Evolutionary conservation across 2,329 filamentous ascomycete species (phyloP).

Genomic region (Trichoderma sp.): DNA sequence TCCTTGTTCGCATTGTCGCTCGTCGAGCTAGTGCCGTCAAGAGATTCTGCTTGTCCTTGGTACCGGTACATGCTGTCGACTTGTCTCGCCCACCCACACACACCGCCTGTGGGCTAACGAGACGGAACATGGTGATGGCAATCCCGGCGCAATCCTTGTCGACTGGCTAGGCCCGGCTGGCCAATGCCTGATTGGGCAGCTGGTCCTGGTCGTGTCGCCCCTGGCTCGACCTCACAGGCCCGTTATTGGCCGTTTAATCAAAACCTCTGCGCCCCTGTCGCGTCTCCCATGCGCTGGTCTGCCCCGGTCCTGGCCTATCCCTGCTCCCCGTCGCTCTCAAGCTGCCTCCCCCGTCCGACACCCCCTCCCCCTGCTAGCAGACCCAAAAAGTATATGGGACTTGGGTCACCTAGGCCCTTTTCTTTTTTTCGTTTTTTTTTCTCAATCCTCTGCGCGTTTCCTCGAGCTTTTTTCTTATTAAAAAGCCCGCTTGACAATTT

Average conservation of each 20-base stretch:
- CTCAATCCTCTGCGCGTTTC: slow-evolving; percentile 13
- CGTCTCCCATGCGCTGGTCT: slow-evolving; percentile 54
- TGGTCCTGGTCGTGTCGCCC: slow-evolving; percentile 38
- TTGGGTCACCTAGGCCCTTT: slow-evolving; percentile 22
- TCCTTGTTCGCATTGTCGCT: neutral
- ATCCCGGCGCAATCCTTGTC: slow-evolving; percentile 43
- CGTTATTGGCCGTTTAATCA: slow-evolving; percentile 57
- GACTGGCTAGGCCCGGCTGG: slow-evolving; percentile 49
- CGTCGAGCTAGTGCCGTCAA: neutral
- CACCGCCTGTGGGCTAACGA: slow-evolving; percentile 39
- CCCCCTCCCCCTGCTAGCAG: slow-evolving; percentile 21
- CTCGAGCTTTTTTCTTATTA: neutral
- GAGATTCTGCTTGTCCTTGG: neutral
- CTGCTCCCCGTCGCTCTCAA: slow-evolving; percentile 24
- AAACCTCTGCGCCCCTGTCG: slow-evolving; percentile 49
- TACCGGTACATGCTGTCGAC: neutral
- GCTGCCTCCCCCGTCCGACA: slow-evolving; percentile 14
- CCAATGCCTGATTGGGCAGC: slow-evolving; percentile 53
- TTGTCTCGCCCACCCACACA: slow-evolving; percentile 27
- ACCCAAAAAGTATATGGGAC: slow-evolving; percentile 23
- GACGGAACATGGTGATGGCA: slow-evolving; percentile 32
- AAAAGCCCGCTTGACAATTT: neutral
- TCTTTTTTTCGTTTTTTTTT: slow-evolving; percentile 4
- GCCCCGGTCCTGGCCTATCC: slow-evolving; percentile 27
- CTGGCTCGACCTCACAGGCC: slow-evolving; percentile 39